A percentile compares a stretch with the other conserved stretches of the same genome.
phyloP scores from a whole-genome alignment of 345 rosid genomes.

The Sapria himalayana region DNA sequence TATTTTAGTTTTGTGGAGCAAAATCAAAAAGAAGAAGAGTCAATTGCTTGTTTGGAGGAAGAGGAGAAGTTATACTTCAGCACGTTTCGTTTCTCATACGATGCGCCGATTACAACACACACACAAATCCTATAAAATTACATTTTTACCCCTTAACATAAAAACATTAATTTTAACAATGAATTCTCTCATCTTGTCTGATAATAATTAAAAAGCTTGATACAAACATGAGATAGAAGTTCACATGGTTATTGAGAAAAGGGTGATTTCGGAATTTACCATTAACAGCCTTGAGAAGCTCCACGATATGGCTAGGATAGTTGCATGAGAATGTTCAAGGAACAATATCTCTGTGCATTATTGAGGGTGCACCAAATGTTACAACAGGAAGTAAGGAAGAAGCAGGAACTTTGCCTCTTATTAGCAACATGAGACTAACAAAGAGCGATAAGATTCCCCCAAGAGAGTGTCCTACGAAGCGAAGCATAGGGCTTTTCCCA shows the following conservation, averaged over 20 bases:
- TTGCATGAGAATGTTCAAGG: conserved; percentile 92
- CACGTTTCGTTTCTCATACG: not conserved
- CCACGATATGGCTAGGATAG: conserved; percentile 64
- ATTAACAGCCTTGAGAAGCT: conserved; percentile 73
- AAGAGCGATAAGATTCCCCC: conserved; percentile 91
- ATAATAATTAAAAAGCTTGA: too few species aligned
- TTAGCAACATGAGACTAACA: conserved; percentile 63
- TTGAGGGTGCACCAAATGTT: conserved; percentile 79
- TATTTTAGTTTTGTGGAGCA: too few species aligned
- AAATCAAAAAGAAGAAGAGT: too few species aligned
- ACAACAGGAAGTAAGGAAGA: conserved; percentile 71
- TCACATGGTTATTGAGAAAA: conserved; percentile 77
- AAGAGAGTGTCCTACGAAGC: conserved; percentile 91
- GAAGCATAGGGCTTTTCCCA: conserved; percentile 47
- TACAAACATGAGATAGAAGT: too few species aligned
- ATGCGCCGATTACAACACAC: not conserved
- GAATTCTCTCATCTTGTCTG: too few species aligned
- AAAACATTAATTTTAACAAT: too few species aligned
- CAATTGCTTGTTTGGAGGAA: too few species aligned
- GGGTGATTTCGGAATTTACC: conserved; percentile 69
- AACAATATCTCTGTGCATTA: conserved; percentile 90
- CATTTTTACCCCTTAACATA: too few species aligned
- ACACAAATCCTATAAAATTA: too few species aligned
- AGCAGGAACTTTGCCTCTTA: conserved; percentile 63
- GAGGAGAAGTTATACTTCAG: not conserved